Evolutionary conservation across 192 early-diverging fungal species (phyloP), one percentile per base, ranked within the genome.

Genomic region (Lunasporangiospora selenospora): DNA sequence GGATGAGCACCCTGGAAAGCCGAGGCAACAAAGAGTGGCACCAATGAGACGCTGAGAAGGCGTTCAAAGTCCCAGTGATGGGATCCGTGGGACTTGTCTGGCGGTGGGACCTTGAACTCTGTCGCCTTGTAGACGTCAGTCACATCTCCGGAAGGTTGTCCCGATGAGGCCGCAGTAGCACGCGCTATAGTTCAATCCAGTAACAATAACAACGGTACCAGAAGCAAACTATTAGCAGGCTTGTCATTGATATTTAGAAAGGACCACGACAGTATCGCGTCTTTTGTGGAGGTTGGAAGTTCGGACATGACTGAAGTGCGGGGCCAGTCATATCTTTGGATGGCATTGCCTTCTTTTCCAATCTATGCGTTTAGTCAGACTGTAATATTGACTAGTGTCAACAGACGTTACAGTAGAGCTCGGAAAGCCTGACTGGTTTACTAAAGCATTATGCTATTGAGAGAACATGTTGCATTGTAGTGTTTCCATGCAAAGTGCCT

Each of bases 41-140:
- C 67, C 39, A 88, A 65, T 21, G 86, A 81, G 31, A 91, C 18
- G 46, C 88, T 85, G 6, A 93, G 64, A 19, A 80, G 86, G 39
- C 95, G 93, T 69, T 97, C 95, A 59, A 87, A 78, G 83, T 88
- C 84, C 95, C 95, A 97, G 83, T 96, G 95, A 76, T 93, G 90
- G 45, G 91, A 91, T 19, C 95, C 95, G 70, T 90, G 81, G 40
- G 86, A 75, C 52, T 82, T 81, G 75, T 86, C n/a, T n/a, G n/a
- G n/a, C n/a, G n/a, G n/a, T n/a, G n/a, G n/a, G n/a, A n/a, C n/a
- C n/a, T n/a, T n/a, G n/a, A n/a, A n/a, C n/a, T n/a, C n/a, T n/a
- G n/a, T n/a, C n/a, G n/a, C n/a, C n/a, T n/a, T n/a, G n/a, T n/a
- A n/a, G n/a, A n/a, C n/a, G n/a, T n/a, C n/a, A n/a, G n/a, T n/a